Percentiles rank a stretch among this genome's conserved stretches.
Evolutionary conservation across 495 filamentous ascomycete species (phyloP).

Genomic region (Pseudevernia furfuracea): DNA sequence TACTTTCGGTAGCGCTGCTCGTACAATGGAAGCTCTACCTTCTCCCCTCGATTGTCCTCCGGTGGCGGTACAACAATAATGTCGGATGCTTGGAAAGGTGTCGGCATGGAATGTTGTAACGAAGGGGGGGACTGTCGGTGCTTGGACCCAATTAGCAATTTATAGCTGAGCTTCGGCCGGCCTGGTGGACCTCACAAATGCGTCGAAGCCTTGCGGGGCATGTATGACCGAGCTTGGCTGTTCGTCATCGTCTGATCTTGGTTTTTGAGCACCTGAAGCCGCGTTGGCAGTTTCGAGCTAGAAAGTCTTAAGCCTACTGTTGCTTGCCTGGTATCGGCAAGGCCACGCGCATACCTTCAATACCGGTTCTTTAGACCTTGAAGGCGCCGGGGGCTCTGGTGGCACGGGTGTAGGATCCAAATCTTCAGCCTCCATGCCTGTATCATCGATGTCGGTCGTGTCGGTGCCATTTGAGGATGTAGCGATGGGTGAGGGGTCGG

Average conservation of each 20-base stretch:
- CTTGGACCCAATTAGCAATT: constrained; percentile 20
- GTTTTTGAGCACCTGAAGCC: constrained; percentile 41
- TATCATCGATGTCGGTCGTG: constrained; percentile 65
- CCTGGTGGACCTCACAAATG: constrained; percentile 52
- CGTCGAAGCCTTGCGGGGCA: constrained; percentile 68
- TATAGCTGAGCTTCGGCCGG: constrained; percentile 1
- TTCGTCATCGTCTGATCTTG: constrained; percentile 59
- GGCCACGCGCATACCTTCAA: constrained; percentile 32
- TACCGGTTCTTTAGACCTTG: constrained; percentile 28
- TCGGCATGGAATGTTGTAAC: constrained; percentile 25
- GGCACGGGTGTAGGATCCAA: constrained; percentile 26
- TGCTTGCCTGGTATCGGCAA: constrained; percentile 6
- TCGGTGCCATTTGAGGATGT: constrained; percentile 65
- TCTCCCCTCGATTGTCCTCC: constrained; percentile 25
- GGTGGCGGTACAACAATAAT: constrained; percentile 30
- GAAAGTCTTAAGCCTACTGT: constrained; percentile 25
- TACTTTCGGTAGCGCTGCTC: neutral
- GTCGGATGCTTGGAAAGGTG: constrained; percentile 30
- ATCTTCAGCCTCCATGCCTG: constrained; percentile 42
- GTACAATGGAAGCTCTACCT: constrained; percentile 28
- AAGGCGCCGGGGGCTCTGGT: constrained; percentile 6
- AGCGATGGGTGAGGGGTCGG: constrained; percentile 61
- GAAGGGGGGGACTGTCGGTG: constrained; percentile 35
- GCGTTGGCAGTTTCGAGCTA: constrained; percentile 58
- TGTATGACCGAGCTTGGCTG: constrained; percentile 77